Percentiles rank a stretch among this genome's conserved stretches.
These are phyloP conservation scores for Solanum arcanum DNA, from an alignment of 257 asterid species.

Conservation along the genomic window DNA sequence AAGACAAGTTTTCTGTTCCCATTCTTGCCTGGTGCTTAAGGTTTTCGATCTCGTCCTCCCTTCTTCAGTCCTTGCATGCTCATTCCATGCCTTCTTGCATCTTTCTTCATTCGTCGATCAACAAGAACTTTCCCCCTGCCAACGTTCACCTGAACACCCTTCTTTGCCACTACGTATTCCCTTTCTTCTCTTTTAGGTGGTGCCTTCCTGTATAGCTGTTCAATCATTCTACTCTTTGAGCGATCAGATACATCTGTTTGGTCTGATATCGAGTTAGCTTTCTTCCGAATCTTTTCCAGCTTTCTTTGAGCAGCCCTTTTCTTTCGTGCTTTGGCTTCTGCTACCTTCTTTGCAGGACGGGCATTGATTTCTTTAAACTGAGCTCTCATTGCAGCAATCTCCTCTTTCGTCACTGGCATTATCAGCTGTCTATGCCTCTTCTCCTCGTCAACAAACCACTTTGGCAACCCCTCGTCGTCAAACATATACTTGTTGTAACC, in stretches of 20 bases:
- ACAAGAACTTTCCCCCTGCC: conserved; percentile 75
- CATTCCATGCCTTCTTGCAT: conserved; percentile 41
- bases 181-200: conserved; percentile 33
- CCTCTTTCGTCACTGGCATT: conserved; percentile 73
- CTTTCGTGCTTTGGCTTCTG: conserved; percentile 80
- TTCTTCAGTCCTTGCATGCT: conserved; percentile 36
- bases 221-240: conserved; percentile 74
- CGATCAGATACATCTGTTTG: conserved; percentile 64
- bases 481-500: conserved; percentile 80
- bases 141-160: conserved; percentile 69
- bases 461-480: conserved; percentile 64
- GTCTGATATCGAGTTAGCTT: conserved; percentile 75
- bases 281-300: conserved; percentile 64
- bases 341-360: conserved; percentile 88
- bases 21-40: neutral
- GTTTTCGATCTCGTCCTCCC: conserved; percentile 51
- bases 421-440: conserved; percentile 50
- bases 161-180: conserved; percentile 85
- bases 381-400: conserved; percentile 61
- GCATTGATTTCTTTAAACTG: conserved; percentile 74
- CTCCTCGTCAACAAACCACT: conserved; percentile 75
- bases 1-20: neutral
- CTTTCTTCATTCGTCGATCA: conserved; percentile 81
- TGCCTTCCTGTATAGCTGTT: conserved; percentile 65
- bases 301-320: conserved; percentile 46